phyloP scores from a whole-genome alignment of 257 asterid species.

The Pogostemon cablin region DNA sequence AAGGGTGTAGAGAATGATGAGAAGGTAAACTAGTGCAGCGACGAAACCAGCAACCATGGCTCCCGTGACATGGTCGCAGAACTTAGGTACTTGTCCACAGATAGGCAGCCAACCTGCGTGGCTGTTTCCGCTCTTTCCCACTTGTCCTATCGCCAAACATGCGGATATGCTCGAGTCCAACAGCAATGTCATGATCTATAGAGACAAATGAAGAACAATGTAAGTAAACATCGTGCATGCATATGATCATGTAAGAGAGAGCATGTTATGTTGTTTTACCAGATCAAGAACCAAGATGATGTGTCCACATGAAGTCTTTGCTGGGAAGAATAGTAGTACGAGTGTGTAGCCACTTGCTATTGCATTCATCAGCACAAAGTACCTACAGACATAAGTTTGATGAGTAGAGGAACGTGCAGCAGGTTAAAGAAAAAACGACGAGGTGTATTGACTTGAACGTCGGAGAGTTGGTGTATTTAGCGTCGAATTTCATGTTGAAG shows the following conservation, averaged over 20 bases:
- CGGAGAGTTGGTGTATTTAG: slow-evolving; percentile 68
- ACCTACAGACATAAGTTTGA: slow-evolving; percentile 36
- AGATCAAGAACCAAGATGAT: slow-evolving; percentile 61
- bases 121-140: slow-evolving; percentile 72
- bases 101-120: slow-evolving; percentile 94
- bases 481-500: slow-evolving; percentile 66
- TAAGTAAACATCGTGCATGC: neutral
- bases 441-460: slow-evolving; percentile 58
- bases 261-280: slow-evolving; percentile 40
- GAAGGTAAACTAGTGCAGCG: slow-evolving; percentile 56
- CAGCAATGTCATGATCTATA: slow-evolving; percentile 60
- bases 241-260: neutral
- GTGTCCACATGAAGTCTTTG: slow-evolving; percentile 50
- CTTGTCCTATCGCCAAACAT: slow-evolving; percentile 63
- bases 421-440: neutral
- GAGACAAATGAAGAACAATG: neutral
- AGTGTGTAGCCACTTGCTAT: slow-evolving; percentile 66
- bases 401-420: neutral
- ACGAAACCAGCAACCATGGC: slow-evolving; percentile 72
- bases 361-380: slow-evolving; percentile 64
- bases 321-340: slow-evolving; percentile 55
- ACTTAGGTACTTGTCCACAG: slow-evolving; percentile 63
- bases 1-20: slow-evolving; percentile 64
- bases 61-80: slow-evolving; percentile 62
- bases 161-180: slow-evolving; percentile 81